phyloP scores from a whole-genome alignment of 2,329 filamentous ascomycete species.

The Aureobasidium mangrovei region DNA sequence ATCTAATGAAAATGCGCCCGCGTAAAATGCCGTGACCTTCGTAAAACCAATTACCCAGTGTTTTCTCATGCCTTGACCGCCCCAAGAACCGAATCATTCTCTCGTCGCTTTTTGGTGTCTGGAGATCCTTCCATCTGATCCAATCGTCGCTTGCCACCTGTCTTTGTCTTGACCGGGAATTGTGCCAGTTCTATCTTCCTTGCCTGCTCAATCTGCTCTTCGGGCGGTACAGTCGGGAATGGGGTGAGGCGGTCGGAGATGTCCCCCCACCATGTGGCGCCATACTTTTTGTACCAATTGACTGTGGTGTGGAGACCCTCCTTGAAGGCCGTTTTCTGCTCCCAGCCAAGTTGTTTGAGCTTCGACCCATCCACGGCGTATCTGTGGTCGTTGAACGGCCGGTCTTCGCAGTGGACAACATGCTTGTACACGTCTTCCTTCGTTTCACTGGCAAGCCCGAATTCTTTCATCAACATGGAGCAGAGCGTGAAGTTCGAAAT shows the following conservation, averaged over 20 bases:
- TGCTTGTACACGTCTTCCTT: conserved; percentile 50
- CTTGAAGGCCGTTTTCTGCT: conserved; percentile 56
- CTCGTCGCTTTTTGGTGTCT: background rate
- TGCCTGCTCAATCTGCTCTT: background rate
- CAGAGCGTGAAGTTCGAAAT: conserved; percentile 66
- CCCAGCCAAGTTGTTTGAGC: conserved; percentile 58
- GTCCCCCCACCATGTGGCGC: conserved; percentile 62
- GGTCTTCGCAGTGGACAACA: conserved; percentile 67
- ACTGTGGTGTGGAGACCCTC: conserved; percentile 57
- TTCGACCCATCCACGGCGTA: conserved; percentile 66
- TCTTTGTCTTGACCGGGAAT: background rate
- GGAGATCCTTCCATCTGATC: background rate
- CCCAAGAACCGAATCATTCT: background rate
- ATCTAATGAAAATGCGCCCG: too few species aligned
- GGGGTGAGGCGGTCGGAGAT: conserved; percentile 60
- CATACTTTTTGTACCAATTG: conserved; percentile 58
- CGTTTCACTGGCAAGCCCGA: conserved; percentile 46
- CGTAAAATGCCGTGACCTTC: too few species aligned
- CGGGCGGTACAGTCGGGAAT: conserved; percentile 38
- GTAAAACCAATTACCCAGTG: too few species aligned
- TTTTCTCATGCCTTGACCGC: background rate
- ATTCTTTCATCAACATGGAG: conserved; percentile 52
- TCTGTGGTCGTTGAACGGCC: conserved; percentile 68
- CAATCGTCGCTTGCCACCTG: background rate
- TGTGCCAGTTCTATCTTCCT: background rate